phyloP scores from a whole-genome alignment of 257 asterid species.

The Plantago elongata region DNA sequence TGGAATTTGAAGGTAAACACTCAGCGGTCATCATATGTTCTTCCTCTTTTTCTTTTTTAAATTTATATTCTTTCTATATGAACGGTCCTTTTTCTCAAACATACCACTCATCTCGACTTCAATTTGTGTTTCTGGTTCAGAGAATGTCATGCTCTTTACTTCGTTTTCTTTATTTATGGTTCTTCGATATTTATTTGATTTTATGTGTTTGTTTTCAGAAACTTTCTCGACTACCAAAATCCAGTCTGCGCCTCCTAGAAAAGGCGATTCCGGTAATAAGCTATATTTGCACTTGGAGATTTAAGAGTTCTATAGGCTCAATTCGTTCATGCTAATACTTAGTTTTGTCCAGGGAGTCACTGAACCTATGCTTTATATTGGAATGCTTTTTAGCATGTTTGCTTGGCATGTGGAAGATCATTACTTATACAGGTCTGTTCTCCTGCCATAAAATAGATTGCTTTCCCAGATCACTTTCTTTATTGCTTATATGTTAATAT shows the following conservation, averaged over 20 bases:
- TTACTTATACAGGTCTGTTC: conserved; percentile 74
- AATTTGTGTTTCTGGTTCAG: not conserved
- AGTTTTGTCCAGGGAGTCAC: conserved; percentile 81
- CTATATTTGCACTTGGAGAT: conserved; percentile 10
- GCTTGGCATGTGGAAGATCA: conserved; percentile 99
- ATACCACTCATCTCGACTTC: not conserved
- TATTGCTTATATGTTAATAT: conserved; percentile 19
- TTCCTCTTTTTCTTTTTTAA: conserved; percentile 11
- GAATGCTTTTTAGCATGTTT: conserved; percentile 97
- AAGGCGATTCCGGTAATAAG: conserved; percentile 73
- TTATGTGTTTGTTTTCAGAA: conserved; percentile 47
- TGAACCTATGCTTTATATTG: conserved; percentile 97
- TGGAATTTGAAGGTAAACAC: conserved; percentile 92
- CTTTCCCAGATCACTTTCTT: conserved; percentile 5
- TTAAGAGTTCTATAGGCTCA: not conserved
- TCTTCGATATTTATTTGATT: conserved; percentile 9
- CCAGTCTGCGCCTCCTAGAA: conserved; percentile 84
- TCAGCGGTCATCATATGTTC: conserved; percentile 16
- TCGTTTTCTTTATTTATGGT: not conserved
- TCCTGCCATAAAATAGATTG: not conserved
- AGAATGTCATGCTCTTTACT: conserved; percentile 14
- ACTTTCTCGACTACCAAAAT: conserved; percentile 81
- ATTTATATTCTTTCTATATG: not conserved
- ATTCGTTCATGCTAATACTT: conserved; percentile 18
- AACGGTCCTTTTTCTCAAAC: conserved; percentile 3